Conservation (phyloP, 192 early-diverging fungal species). For the Entomortierella chlamydospora region DNA sequence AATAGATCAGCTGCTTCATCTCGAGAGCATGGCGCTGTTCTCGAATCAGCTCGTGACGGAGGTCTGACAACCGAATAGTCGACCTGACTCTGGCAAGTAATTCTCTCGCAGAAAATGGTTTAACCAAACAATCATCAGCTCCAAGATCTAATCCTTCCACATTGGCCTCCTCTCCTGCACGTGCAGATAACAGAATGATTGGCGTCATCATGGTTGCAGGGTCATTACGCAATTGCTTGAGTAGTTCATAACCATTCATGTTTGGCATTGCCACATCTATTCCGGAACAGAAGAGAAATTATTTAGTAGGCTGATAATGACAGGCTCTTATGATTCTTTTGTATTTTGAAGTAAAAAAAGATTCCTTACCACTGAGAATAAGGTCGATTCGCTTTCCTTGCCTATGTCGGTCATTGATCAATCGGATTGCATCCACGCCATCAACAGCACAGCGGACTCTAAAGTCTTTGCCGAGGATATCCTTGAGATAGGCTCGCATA, state of each 20-base stretch:
- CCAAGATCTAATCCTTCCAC: constrained; percentile 64
- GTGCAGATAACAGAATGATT: constrained; percentile 68
- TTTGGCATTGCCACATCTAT: constrained; percentile 72
- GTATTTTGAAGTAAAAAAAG: not conserved
- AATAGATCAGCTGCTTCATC: constrained; percentile 56
- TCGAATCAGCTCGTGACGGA: constrained; percentile 55
- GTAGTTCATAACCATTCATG: constrained; percentile 68
- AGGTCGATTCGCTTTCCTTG: constrained; percentile 51
- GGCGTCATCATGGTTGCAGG: constrained; percentile 57
- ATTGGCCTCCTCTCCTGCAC: constrained; percentile 64
- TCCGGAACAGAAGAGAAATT: too few species aligned
- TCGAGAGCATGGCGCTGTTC: constrained; percentile 49
- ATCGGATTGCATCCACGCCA: constrained; percentile 51
- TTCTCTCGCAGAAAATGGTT: constrained; percentile 62
- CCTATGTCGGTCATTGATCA: constrained; percentile 31
- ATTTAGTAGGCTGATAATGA: too few species aligned
- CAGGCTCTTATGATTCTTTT: too few species aligned
- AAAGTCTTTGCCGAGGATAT: constrained; percentile 51
- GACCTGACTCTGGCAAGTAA: constrained; percentile 66
- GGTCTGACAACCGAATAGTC: constrained; percentile 60
- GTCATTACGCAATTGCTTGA: constrained; percentile 54
- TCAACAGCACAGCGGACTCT: constrained; percentile 48
- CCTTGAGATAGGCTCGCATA: constrained; percentile 54
- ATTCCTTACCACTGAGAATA: constrained; percentile 50
- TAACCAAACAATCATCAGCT: constrained; percentile 70